phyloP scores from a whole-genome alignment of 441 rosid genomes.

The Populus hybrid region DNA sequence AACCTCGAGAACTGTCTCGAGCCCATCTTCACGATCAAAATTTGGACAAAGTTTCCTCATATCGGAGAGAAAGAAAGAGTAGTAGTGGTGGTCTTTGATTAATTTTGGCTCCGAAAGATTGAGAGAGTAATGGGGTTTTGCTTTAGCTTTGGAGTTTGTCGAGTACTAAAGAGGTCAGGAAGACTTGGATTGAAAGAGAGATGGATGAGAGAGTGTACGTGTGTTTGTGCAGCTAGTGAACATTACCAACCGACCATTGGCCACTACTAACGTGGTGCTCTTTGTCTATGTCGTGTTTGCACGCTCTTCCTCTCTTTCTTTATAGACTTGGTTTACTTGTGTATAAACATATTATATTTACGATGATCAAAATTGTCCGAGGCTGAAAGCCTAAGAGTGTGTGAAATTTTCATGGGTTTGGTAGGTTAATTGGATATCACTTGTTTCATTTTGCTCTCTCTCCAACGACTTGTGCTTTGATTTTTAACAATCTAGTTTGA shows the following conservation, averaged over 20 bases:
- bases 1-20: conserved; percentile 90
- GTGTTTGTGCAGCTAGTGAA: conserved; percentile 4
- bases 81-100: not conserved
- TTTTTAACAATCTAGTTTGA: conserved; percentile 15
- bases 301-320: conserved; percentile 37
- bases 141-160: not conserved
- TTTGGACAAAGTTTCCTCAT: conserved; percentile 88
- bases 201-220: no score
- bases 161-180: not conserved
- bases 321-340: not conserved
- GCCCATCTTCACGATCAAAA: conserved; percentile 67
- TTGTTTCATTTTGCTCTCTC: not conserved
- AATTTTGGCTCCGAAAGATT: conserved; percentile 4
- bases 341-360: not conserved
- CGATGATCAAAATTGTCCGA: not conserved
- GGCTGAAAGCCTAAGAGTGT: not conserved
- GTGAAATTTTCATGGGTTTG: not conserved
- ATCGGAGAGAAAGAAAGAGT: not conserved
- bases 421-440: not conserved
- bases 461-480: not conserved
- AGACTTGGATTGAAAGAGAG: conserved; percentile 22
- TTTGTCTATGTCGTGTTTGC: conserved; percentile 64
- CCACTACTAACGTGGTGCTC: conserved; percentile 43
- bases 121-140: conserved; percentile 12
- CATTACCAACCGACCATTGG: conserved; percentile 64